Conservation (phyloP, 306 rosid species). For the Cucumis cinereus region DNA sequence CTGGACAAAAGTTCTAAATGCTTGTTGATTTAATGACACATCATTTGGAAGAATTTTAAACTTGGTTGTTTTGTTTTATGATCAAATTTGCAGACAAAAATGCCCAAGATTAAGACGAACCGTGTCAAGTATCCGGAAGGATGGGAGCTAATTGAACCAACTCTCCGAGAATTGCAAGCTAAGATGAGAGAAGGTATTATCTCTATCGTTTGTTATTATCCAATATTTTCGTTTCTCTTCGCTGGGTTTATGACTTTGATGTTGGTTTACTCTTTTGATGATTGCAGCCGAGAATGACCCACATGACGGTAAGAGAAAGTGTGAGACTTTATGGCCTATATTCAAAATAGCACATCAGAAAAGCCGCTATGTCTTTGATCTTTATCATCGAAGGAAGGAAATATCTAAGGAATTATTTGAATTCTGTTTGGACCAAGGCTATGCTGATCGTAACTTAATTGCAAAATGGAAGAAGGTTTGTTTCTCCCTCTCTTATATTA, state of each 20-base stretch:
- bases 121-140: conserved; percentile 88
- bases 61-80: background rate
- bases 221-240: background rate
- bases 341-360: conserved; percentile 41
- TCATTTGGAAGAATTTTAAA: background rate
- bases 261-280: background rate
- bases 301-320: conserved; percentile 45
- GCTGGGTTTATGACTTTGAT: background rate
- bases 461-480: conserved; percentile 46
- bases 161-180: conserved; percentile 80
- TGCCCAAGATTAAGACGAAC: conserved; percentile 91
- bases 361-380: conserved; percentile 39
- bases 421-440: conserved; percentile 39
- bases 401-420: conserved; percentile 37
- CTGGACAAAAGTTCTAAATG: background rate
- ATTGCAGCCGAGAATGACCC: conserved; percentile 37
- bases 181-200: conserved; percentile 94
- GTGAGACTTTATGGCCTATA: conserved; percentile 43
- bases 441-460: conserved; percentile 34
- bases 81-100: conserved; percentile 25
- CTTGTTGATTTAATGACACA: background rate
- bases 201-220: background rate
- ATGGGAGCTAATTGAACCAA: conserved; percentile 89
- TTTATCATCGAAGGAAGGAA: conserved; percentile 37
- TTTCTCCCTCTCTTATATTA: conserved; percentile 5